These are phyloP conservation scores for Leishmania mexicana DNA, from an alignment of 208 protist genomes.

Conservation along the genomic window DNA sequence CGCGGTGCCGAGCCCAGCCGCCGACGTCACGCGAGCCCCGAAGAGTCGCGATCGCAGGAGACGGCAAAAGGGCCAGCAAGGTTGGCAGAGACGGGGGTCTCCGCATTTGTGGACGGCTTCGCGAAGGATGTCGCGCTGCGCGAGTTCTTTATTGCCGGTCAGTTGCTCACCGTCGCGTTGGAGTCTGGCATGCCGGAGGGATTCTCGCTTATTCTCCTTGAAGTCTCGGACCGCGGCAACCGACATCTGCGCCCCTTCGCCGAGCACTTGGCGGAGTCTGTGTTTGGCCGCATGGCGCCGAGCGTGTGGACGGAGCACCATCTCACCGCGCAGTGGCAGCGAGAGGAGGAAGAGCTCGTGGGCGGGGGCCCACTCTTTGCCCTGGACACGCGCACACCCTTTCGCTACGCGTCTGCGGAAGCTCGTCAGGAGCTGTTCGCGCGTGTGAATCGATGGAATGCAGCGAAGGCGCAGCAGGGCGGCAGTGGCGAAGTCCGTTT, in stretches of 20 bases:
- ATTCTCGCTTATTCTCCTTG: conserved; percentile 69
- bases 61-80: neutral
- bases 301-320: conserved; percentile 70
- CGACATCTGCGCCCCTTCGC: conserved; percentile 38
- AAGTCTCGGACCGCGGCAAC: conserved; percentile 55
- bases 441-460: conserved; percentile 46
- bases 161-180: conserved; percentile 53
- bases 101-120: conserved; percentile 42
- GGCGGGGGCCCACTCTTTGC: conserved; percentile 34
- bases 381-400: conserved; percentile 45
- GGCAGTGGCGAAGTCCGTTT: neutral
- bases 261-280: conserved; percentile 41
- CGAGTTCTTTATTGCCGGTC: conserved; percentile 50
- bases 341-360: conserved; percentile 32
- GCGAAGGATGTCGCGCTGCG: conserved; percentile 32
- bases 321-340: conserved; percentile 75
- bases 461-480: conserved; percentile 13
- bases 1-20: neutral
- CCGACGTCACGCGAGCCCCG: neutral
- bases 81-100: conserved; percentile 38
- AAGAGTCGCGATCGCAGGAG: neutral
- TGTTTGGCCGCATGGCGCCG: conserved; percentile 36
- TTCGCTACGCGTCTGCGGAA: conserved; percentile 50
- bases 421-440: conserved; percentile 68
- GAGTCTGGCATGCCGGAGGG: conserved; percentile 68